phyloP scores from a whole-genome alignment of 306 rosid genomes.

The Pueraria montana region DNA sequence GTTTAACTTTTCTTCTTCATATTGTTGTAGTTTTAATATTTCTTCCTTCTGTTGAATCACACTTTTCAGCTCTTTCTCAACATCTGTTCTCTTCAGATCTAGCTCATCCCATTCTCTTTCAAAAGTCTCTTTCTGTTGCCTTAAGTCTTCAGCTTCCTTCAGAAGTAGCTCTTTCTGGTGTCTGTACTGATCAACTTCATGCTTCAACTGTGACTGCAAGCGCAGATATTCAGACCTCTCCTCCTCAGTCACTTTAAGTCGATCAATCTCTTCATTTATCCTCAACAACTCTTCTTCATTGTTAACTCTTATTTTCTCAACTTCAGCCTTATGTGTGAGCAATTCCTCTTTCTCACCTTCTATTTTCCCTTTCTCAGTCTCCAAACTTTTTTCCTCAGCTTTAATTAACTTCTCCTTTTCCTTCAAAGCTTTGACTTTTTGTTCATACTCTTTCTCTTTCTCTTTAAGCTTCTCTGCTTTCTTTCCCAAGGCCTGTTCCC shows the following conservation, averaged over 20 bases:
- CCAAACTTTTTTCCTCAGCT: slow-evolving; percentile 75
- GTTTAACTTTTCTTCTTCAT: slow-evolving; percentile 81
- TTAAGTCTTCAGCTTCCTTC: slow-evolving; percentile 91
- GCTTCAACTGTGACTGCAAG: slow-evolving; percentile 84
- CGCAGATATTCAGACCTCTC: slow-evolving; percentile 79
- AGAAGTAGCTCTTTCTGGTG: slow-evolving; percentile 78
- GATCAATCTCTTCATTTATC: slow-evolving; percentile 71
- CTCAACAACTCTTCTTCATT: slow-evolving; percentile 73
- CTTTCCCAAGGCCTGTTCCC: slow-evolving; percentile 89
- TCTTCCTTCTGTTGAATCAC: slow-evolving; percentile 78
- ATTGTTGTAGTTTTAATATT: slow-evolving; percentile 66
- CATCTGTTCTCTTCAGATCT: slow-evolving; percentile 85
- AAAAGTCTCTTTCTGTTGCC: slow-evolving; percentile 88
- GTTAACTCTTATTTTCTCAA: slow-evolving; percentile 71
- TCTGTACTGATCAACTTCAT: slow-evolving; percentile 90
- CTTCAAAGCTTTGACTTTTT: slow-evolving; percentile 75
- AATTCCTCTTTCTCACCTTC: slow-evolving; percentile 74
- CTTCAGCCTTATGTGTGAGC: slow-evolving; percentile 69
- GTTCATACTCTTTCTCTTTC: slow-evolving; percentile 87
- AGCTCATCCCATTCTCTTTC: slow-evolving; percentile 98
- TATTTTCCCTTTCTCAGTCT: slow-evolving; percentile 66
- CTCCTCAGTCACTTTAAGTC: slow-evolving; percentile 77
- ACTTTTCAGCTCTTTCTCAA: slow-evolving; percentile 73
- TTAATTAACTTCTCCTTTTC: slow-evolving; percentile 78
- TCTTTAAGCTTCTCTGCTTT: slow-evolving; percentile 86